Base-by-base conservation (phyloP, 2,329 filamentous ascomycete genomes). In the Fusarium hostae region DNA sequence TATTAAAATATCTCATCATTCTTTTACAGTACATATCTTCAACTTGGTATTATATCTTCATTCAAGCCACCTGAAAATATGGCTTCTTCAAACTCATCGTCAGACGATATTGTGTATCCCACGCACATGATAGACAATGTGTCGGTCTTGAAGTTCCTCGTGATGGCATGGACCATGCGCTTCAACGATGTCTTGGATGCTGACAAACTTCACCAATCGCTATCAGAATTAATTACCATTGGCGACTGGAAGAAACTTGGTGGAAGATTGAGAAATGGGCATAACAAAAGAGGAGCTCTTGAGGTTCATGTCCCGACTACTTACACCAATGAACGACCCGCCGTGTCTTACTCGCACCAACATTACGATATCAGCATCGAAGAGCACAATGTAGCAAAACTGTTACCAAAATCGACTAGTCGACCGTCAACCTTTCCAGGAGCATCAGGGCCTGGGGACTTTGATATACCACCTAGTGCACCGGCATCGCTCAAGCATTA, bases 21-120 rank as follows among this genome's bases (percentile, higher is more conserved):
- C 10, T 16, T 35, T 24, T 0, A 9, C 11, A 35, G n/a, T 35
- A 41, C 2, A 54, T 15, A 30, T 15, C 7, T 30, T 41, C 1
- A 12, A 5, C 6, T 4, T 2, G 2, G n/a, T 39, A 28, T 13
- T 30, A 22, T 8, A 13, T 10, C 10, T 3, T 13, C 7, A 18
- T 22, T 54, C 18, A 54, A 13, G 39, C 7, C 12, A 37, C 0
- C 1, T 6, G 7, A 6, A 24, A 37, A 1, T 5, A 60, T 58
- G 51, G 6, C 1, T 6, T 18, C n/a, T 5, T 9, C n/a, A 0
- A 0, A 6, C 0, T 8, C 15, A 4, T 0, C 28, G 1, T 10
- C 52, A 16, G 9, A 5, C 0, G 5, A n/a, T 5, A 6, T 22
- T 24, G 9, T 41, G 0, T 62, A 62, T 6, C 52, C 41, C 6